Percentiles rank a stretch among this genome's conserved stretches.
phyloP scores from a whole-genome alignment of 176 grass and related monocot genomes.

The Miscanthus lutarioriparius region DNA sequence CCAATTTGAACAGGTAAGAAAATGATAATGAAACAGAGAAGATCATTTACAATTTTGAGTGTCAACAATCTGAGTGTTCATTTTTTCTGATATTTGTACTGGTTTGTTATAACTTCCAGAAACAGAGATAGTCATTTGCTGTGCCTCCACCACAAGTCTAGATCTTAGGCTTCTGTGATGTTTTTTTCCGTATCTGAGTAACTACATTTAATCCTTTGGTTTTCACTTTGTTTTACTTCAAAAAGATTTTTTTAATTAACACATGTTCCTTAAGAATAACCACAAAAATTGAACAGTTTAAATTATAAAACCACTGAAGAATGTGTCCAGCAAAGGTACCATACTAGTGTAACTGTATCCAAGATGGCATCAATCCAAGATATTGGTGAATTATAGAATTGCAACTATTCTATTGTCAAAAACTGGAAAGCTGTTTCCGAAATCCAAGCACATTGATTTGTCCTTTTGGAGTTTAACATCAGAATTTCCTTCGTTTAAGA shows the following conservation, averaged over 20 bases:
- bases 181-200: background rate
- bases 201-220: background rate
- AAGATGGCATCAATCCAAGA: conserved; percentile 32
- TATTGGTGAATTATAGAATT: conserved; percentile 2
- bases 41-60: background rate
- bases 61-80: background rate
- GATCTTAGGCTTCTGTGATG: conserved; percentile 4
- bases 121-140: background rate
- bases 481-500: conserved; percentile 12
- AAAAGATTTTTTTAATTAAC: background rate
- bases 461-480: conserved; percentile 3
- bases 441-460: conserved; percentile 24
- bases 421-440: background rate
- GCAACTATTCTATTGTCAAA: conserved; percentile 13
- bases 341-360: conserved; percentile 7
- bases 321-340: conserved; percentile 9
- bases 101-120: background rate
- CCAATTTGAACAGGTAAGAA: conserved; percentile 3
- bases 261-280: conserved; percentile 16
- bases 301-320: conserved; percentile 9
- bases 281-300: conserved; percentile 11
- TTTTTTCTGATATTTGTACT: background rate
- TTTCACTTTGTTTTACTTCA: background rate
- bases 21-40: background rate
- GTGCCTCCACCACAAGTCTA: conserved; percentile 9